These are phyloP conservation scores for Phytopythium vexans DNA, from an alignment of 352 stramenopile genomes.

Conservation along the genomic window DNA sequence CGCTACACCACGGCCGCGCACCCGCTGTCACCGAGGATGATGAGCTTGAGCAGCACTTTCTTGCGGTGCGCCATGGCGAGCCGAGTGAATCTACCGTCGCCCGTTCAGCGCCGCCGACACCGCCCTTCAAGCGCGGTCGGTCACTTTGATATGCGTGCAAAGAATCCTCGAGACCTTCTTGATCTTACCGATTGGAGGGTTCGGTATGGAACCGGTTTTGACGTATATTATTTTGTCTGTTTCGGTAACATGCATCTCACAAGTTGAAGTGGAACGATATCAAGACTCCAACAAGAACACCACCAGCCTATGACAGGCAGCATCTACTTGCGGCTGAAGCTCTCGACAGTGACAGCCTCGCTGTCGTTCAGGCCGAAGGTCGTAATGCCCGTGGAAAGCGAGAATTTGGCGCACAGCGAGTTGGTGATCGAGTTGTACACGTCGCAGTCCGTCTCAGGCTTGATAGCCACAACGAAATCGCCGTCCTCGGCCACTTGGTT, in stretches of 20 bases:
- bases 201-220: too few relatives aligned
- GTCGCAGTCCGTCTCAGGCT: conserved; percentile 69
- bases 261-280: too few relatives aligned
- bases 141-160: too few relatives aligned
- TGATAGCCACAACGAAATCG: conserved; percentile 64
- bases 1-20: conserved; percentile 31
- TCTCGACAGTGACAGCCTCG: conserved; percentile 4
- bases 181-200: too few relatives aligned
- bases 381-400: conserved; percentile 21
- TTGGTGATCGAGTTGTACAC: conserved; percentile 46
- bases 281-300: too few relatives aligned
- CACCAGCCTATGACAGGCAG: too few relatives aligned
- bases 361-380: conserved; percentile 26
- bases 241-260: too few relatives aligned
- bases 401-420: conserved; percentile 45
- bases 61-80: conserved; percentile 84
- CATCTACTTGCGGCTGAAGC: conserved; percentile 4
- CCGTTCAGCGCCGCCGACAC: too few relatives aligned
- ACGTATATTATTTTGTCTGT: too few relatives aligned
- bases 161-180: too few relatives aligned
- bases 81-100: not conserved
- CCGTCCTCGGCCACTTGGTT: conserved; percentile 62
- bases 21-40: conserved; percentile 98
- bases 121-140: too few relatives aligned
- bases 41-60: conserved; percentile 97